Evolutionary conservation across 2,329 filamentous ascomycete genomes (phyloP), one percentile per base, ranked within the genome.

Genomic region (Geosmithia flava): DNA sequence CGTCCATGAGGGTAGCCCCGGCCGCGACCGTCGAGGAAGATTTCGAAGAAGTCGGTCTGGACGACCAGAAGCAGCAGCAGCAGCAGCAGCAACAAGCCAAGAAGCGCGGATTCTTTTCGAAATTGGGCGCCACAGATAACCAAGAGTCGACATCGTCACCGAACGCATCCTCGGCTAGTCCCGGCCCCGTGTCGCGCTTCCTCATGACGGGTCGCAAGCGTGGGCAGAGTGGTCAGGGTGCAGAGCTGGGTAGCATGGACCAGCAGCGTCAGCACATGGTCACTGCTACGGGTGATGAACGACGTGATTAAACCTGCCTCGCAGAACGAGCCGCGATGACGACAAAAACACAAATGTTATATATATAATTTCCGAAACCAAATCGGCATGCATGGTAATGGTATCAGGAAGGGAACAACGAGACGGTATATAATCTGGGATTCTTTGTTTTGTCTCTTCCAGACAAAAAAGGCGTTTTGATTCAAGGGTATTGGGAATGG

Each of bases 21-120:
- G 72, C 75, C 27, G 73, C 79, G n/a, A 85, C 81, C 29, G 75
- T 80, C 42, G 87, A 93, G 57, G 87, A 94, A 58, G 72, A 72
- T 6, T 96, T 97, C 56, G 91, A 96, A 62, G 91, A 97, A 47
- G 87, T 97, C 8, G 88, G 88, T 3, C 69, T 97, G 50, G 90
- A 95, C 54, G 87, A 93, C 39, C 69, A 75, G 45, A 81, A 81
- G 52, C 44, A 49, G 29, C n/a, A 20, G 8, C 45, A 50, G 48
- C 45, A 44, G 19, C 33, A 29, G n/a, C 6, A 42, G 15, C 46
- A 43, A 20, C 47, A 29, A n/a, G 58, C 64, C 47, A 59, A 61
- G 55, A 66, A 87, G 69, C 82, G 81, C 50, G 76, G 85, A 13
- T 83, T 95, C 59, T 87, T 97, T 54, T 76, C 87, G 45, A 68